phyloP scores from a whole-genome alignment of 2,329 filamentous ascomycete genomes.

The Dactylellina drechsleri region DNA sequence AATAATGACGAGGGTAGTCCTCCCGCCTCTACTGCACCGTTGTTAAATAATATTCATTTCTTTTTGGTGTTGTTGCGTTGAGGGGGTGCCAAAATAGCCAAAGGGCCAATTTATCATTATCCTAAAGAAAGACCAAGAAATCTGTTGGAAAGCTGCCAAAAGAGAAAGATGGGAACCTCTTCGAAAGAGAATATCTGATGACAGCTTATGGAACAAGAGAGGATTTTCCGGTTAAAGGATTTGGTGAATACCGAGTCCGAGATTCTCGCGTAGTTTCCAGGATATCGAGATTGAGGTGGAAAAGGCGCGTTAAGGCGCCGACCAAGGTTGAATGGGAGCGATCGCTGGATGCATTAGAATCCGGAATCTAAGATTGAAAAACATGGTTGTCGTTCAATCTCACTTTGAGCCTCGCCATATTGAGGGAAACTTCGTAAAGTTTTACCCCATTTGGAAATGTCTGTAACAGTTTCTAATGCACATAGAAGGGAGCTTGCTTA shows the following conservation, averaged over 20 bases:
- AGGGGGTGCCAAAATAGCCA: no score
- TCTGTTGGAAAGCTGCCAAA: constrained; percentile 1
- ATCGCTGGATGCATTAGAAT: constrained; percentile 29
- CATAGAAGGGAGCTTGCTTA: neutral
- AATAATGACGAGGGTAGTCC: no score
- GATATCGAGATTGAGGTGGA: constrained; percentile 33
- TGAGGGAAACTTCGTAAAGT: constrained; percentile 22
- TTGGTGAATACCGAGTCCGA: constrained; percentile 33
- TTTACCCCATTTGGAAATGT: constrained; percentile 23
- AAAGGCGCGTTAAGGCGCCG: constrained; percentile 11
- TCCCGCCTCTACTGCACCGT: no score
- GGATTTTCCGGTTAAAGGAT: constrained; percentile 19
- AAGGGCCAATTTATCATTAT: no score
- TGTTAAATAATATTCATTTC: no score
- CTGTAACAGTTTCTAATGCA: constrained; percentile 10
- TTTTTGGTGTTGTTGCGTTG: no score
- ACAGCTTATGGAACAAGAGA: constrained; percentile 18
- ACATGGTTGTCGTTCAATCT: constrained; percentile 6
- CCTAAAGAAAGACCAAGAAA: constrained; percentile 34
- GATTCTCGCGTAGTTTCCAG: constrained; percentile 51
- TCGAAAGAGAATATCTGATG: neutral
- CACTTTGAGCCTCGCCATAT: constrained; percentile 18
- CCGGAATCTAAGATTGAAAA: constrained; percentile 19
- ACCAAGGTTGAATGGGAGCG: constrained; percentile 22
- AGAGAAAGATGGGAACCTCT: constrained; percentile 8